Conservation (phyloP, 176 grass and related monocot genomes). For the Carex parvula region DNA sequence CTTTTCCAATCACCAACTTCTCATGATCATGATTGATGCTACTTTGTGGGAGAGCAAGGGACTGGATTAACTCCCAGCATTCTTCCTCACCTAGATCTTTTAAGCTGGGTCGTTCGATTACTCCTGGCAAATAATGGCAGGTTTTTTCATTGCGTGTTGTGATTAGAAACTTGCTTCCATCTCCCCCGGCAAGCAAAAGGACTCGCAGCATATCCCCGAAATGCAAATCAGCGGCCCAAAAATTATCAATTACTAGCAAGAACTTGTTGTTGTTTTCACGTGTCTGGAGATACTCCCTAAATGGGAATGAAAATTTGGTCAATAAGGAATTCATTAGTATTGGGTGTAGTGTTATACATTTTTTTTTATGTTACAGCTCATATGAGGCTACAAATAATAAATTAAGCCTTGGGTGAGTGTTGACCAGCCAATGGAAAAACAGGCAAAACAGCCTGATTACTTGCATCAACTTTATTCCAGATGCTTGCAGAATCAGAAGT, state of each 20-base stretch:
- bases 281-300: background rate
- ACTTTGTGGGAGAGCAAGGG: slow-evolving; percentile 5
- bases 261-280: slow-evolving; percentile 21
- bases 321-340: too few relatives aligned
- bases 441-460: too few relatives aligned
- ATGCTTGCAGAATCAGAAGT: too few relatives aligned
- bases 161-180: slow-evolving; percentile 50
- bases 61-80: slow-evolving; percentile 36
- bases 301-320: too few relatives aligned
- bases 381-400: too few relatives aligned
- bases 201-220: slow-evolving; percentile 39
- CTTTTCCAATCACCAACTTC: slow-evolving; percentile 34
- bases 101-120: background rate
- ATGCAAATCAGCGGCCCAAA: slow-evolving; percentile 27
- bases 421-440: too few relatives aligned
- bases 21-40: background rate
- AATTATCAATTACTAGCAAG: slow-evolving; percentile 51
- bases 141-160: slow-evolving; percentile 37
- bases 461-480: too few relatives aligned
- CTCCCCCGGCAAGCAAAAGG: slow-evolving; percentile 20
- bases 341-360: background rate
- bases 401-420: too few relatives aligned
- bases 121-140: background rate
- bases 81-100: slow-evolving; percentile 24
- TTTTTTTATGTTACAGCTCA: background rate